Conservation (phyloP, 176 grass and related monocot genomes). For the Puccinellia tenuiflora region DNA sequence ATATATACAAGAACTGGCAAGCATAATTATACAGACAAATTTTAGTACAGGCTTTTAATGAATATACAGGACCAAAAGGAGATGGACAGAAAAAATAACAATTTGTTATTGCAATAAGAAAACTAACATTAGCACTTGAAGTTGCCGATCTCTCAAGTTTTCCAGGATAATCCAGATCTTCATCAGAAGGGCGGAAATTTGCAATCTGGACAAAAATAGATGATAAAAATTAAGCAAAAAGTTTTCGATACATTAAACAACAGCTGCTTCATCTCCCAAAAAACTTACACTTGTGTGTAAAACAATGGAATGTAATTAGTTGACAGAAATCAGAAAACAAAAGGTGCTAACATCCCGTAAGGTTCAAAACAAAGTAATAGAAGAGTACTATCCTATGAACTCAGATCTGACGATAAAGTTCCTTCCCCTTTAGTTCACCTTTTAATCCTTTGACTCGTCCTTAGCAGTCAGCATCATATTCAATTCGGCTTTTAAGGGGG, state of each 20-base stretch:
- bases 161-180: conserved; percentile 94
- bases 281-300: background rate
- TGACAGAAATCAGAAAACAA: background rate
- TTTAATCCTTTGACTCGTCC: background rate
- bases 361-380: background rate
- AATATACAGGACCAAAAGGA: background rate
- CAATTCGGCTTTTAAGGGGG: background rate
- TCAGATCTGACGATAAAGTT: background rate
- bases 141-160: conserved; percentile 65
- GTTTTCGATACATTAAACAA: background rate
- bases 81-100: conserved; percentile 5
- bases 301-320: conserved; percentile 4
- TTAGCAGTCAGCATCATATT: conserved; percentile 4
- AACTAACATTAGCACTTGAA: conserved; percentile 70
- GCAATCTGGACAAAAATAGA: conserved; percentile 62
- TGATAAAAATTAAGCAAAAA: conserved; percentile 27
- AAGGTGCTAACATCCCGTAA: background rate
- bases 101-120: conserved; percentile 12
- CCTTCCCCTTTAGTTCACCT: background rate
- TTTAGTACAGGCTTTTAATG: background rate
- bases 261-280: background rate
- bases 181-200: conserved; percentile 76
- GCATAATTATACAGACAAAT: conserved; percentile 1
- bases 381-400: conserved; percentile 1
- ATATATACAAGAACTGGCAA: background rate